A percentile compares a stretch with the other conserved stretches of the same genome.
Evolutionary conservation across 192 early-diverging fungal genomes (phyloP).

Genomic region (Chytriomyces sp.): DNA sequence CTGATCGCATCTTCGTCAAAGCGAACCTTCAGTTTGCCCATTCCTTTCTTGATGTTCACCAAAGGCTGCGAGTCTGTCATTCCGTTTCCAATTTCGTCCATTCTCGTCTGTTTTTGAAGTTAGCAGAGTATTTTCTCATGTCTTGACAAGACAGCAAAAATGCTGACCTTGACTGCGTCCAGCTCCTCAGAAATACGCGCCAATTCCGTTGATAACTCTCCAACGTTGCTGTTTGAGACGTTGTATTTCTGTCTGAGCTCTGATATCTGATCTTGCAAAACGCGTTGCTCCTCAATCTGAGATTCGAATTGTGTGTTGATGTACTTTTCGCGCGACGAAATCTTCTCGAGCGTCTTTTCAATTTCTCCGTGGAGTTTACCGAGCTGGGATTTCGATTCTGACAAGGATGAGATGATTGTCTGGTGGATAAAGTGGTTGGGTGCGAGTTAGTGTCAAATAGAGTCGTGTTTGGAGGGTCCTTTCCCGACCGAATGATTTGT

Average conservation of each 20-base stretch:
- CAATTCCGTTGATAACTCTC: constrained; percentile 55
- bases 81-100: constrained; percentile 67
- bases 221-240: constrained; percentile 53
- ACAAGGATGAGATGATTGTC: constrained; percentile 49
- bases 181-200: constrained; percentile 58
- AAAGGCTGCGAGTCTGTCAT: constrained; percentile 72
- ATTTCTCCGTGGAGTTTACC: constrained; percentile 55
- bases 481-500: constrained; percentile 49
- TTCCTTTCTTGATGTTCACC: constrained; percentile 60
- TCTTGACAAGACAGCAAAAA: neutral
- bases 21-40: constrained; percentile 55
- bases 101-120: constrained; percentile 41
- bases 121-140: constrained; percentile 16
- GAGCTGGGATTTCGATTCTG: constrained; percentile 50
- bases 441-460: constrained; percentile 15
- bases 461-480: neutral
- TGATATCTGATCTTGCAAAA: constrained; percentile 56
- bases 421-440: constrained; percentile 21
- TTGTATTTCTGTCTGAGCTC: constrained; percentile 63
- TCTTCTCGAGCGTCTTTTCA: constrained; percentile 62
- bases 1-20: neutral
- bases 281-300: constrained; percentile 58
- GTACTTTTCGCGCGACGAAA: constrained; percentile 63
- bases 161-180: constrained; percentile 65
- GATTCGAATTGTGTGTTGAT: constrained; percentile 67